Evolutionary conservation across 805 yeast genomes (phyloP).

Genomic region (Metschnikowia colocasiae): DNA sequence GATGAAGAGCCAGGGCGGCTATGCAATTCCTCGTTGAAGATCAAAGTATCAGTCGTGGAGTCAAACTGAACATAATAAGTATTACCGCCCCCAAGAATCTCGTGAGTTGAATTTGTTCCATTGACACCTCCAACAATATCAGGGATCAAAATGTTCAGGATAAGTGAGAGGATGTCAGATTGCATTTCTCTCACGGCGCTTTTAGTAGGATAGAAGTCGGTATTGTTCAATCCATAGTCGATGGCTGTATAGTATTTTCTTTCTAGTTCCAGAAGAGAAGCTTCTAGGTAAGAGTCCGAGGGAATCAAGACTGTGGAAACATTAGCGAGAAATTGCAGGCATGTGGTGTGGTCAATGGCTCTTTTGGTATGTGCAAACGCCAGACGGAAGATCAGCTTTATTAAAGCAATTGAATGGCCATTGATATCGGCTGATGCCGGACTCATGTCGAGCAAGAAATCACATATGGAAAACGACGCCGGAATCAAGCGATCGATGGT

Average conservation of each 20-base stretch:
- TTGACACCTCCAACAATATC: constrained; percentile 29
- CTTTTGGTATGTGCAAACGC: constrained; percentile 15
- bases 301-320: constrained; percentile 34
- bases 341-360: constrained; percentile 13
- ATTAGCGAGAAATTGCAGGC: constrained; percentile 26
- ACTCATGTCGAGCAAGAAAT: constrained; percentile 25
- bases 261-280: constrained; percentile 27
- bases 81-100: constrained; percentile 10
- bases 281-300: constrained; percentile 25
- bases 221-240: constrained; percentile 18
- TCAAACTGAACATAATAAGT: constrained; percentile 16
- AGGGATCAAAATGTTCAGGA: constrained; percentile 25
- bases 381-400: constrained; percentile 29
- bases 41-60: constrained; percentile 11
- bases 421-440: constrained; percentile 6
- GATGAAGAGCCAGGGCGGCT: constrained; percentile 15
- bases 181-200: constrained; percentile 32
- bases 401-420: constrained; percentile 24
- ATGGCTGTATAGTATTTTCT: constrained; percentile 28
- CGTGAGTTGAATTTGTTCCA: constrained; percentile 21
- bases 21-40: constrained; percentile 20
- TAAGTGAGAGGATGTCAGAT: constrained; percentile 25
- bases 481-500: constrained; percentile 51
- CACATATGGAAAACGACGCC: constrained; percentile 32
- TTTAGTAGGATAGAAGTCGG: constrained; percentile 22